Evolutionary conservation across 768 basidiomycete genomes (phyloP), one percentile per base, ranked within the genome.

Genomic region (Albatrellus ellisii): DNA sequence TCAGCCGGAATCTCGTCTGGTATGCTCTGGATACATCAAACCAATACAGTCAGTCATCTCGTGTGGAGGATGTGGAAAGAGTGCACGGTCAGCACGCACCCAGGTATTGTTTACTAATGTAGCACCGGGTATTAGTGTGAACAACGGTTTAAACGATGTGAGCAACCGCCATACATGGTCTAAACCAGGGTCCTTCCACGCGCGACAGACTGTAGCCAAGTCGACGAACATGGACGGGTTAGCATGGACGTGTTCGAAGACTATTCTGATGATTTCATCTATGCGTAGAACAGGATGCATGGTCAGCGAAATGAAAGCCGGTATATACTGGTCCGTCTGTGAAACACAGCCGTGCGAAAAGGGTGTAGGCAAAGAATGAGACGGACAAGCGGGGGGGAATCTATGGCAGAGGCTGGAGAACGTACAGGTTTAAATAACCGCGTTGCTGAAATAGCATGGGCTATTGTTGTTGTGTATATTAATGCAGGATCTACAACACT

Each of bases 231-330:
- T 31, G 18, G 34, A 45, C 40, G 32, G 35, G 12, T 32, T 39
- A 2, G 31, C 20, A 22, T 46, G 39, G 35, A 17, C 35, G 22
- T 49, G 33, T 32, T 46, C 48, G 39, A 51, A 45, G n/a, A 49
- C 44, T 6, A 38, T 38, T 42, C 50, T 45, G 4, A 51, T 35
- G 24, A 51, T 25, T 39, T 51, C 50, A 29, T 51, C 50, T 49
- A 51, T 8, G 28, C 45, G 50, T 31, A 51, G 50, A 10, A 49
- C 47, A 6, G 40, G 36, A 35, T 51, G 50, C 50, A 51, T 51
- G 21, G 28, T n/a, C n/a, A n/a, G n/a, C n/a, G n/a, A n/a, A n/a
- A n/a, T n/a, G n/a, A n/a, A n/a, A n/a, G n/a, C n/a, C n/a, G n/a
- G n/a, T n/a, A n/a, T n/a, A n/a, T n/a, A n/a, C n/a, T n/a, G n/a